Evolutionary conservation across 768 basidiomycete species (phyloP), one percentile per base, ranked within the genome.

Genomic region (Pleurotus tuoliensis): DNA sequence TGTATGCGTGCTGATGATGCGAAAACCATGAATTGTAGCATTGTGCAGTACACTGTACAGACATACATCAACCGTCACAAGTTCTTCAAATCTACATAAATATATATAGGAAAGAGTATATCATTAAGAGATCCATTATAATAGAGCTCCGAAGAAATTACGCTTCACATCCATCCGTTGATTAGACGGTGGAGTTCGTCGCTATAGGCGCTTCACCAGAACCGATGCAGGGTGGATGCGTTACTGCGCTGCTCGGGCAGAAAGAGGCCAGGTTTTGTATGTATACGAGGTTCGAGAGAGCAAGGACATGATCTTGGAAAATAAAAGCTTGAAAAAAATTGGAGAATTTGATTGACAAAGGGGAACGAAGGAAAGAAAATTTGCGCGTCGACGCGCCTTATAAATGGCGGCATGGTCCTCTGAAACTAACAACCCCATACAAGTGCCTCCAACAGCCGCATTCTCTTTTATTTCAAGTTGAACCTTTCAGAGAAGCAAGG

Each of bases 171-270:
- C 77, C 70, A 67, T 64, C 70, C 73, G 79, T 70, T 81, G 77
- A 82, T 84, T 78, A 75, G 78, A 71, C 82, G 73, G 71, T 44
- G 71, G 70, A 72, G 67, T 78, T 47, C 75, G 50, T 85, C 58
- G 51, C 55, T 88, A 57, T 88, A 69, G 86, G 86, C 87, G 39
- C 75, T 77, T 84, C 83, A 87, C 84, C 86, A 88, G 87, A 88
- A 88, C 86, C 86, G 84, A 81, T 71, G 71, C 84, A 87, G 83
- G 74, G 82, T 84, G 69, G 81, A 75, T 70, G 73, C 70, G 71
- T 72, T 64, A 67, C 66, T 63, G 71, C 70, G 76, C 86, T 87
- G 84, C 80, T 79, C 86, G 86, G 86, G 86, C 86, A 88, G 86
- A 88, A 87, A 82, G 62, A 75, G 76, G 86, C 86, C 86, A 62